Conservation (phyloP, 768 basidiomycete species). For the Amanita phalloides region DNA sequence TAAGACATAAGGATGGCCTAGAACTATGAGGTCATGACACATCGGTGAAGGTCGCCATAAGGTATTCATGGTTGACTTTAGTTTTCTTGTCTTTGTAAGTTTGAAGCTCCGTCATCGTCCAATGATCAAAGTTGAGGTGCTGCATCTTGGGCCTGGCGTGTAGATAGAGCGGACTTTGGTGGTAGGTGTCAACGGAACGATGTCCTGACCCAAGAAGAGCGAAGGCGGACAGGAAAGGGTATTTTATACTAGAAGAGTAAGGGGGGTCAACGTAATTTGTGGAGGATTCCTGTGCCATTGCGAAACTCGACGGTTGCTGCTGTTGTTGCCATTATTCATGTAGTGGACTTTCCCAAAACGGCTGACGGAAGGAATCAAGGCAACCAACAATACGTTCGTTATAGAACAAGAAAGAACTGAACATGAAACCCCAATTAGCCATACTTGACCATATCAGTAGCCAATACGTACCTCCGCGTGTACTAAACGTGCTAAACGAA, state of each 20-base stretch:
- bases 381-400: too few species aligned
- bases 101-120: neutral
- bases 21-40: too few species aligned
- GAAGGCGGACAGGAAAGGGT: neutral
- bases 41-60: too few species aligned
- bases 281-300: neutral
- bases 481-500: neutral
- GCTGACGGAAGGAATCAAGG: neutral
- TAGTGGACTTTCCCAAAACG: neutral
- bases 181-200: neutral
- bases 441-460: too few species aligned
- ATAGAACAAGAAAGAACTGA: too few species aligned
- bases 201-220: neutral
- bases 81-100: neutral
- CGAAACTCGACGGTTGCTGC: neutral
- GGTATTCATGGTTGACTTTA: neutral
- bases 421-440: too few species aligned
- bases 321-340: neutral
- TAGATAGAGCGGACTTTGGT: neutral
- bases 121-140: neutral
- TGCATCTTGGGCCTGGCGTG: neutral
- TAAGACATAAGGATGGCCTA: too few species aligned
- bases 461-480: too few species aligned
- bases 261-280: neutral
- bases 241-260: neutral